Base-by-base conservation (phyloP, 2,329 filamentous ascomycete genomes). In the Paradendryphiella salina region DNA sequence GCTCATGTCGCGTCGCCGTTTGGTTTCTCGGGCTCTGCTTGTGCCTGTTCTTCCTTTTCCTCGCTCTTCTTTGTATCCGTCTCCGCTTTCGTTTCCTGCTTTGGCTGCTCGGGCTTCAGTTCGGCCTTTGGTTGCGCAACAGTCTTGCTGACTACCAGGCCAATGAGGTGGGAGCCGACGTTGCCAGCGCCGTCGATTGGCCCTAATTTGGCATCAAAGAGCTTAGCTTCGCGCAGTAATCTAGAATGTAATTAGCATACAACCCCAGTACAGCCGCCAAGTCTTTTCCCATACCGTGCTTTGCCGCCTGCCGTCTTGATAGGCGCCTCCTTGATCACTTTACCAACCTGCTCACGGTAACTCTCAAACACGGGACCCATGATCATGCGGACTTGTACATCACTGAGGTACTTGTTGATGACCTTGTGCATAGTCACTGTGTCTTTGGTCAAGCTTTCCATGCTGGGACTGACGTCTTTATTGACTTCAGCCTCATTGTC, bases 381-480 rank as follows among this genome's bases (percentile, higher is more conserved):
- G 64, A 96, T 96, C 76, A 89, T 84, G 46, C 82, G 80, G 1
- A 96, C 86, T 0, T 87, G 86, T 46, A 82, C 80, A 57, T 94
- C 89, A 0, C 88, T 86, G 18, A 96, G 77, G 69, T 95, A 87
- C 69, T 90, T 92, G 53, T 83, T 86, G 54, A 96, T 79, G 9
- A 94, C 91, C 46, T 90, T 86, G 66, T 96, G 88, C 55, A 96
- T 76, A 1, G 87, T 94, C 3, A 84, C 84, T 0, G 92, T 96
- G 67, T 96, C 92, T 71, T 91, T 95, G 7, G 85, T 86, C 46
- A 96, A 74, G 0, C 85, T 92, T 73, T 96, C 91, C 85, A 96
- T 93, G 72, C 93, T 95, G 1, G 83, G 70, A 61, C 86, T 89
- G 13, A 75, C 70, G 49, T 72, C 71, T 42, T 74, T 66, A 34